Percentiles rank a stretch among this genome's conserved stretches.
phyloP scores from a whole-genome alignment of 2,329 filamentous ascomycete species.

The Fusarium nisikadoi region DNA sequence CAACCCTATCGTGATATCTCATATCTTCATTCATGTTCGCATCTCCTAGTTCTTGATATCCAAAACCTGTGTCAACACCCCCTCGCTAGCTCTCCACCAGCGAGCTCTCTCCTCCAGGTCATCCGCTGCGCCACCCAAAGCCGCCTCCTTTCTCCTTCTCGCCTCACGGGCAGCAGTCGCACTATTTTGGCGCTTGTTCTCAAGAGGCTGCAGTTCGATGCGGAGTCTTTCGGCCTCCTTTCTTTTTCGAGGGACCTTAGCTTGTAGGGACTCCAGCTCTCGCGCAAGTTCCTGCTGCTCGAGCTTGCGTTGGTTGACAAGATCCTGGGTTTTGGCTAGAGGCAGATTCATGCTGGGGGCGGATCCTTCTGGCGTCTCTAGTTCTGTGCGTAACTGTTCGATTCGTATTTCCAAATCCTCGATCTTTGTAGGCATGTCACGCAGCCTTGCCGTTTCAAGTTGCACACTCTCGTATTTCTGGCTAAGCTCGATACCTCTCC shows the following conservation, averaged over 20 bases:
- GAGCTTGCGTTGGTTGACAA: constrained; percentile 62
- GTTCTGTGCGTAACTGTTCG: constrained; percentile 55
- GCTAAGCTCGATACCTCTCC: constrained; percentile 67
- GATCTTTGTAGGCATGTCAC: constrained; percentile 63
- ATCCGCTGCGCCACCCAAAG: constrained; percentile 73
- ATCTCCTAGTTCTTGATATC: constrained; percentile 59
- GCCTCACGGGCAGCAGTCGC: constrained; percentile 77
- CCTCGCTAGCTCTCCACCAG: constrained; percentile 79
- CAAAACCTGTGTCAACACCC: constrained; percentile 70
- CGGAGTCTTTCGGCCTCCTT: constrained; percentile 74
- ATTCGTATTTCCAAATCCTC: constrained; percentile 61
- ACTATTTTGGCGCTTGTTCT: constrained; percentile 72
- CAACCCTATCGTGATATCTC: background rate
- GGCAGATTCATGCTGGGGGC: constrained; percentile 65
- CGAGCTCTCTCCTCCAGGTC: constrained; percentile 80
- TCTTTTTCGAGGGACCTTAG: constrained; percentile 71
- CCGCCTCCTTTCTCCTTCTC: constrained; percentile 72
- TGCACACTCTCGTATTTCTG: constrained; percentile 62
- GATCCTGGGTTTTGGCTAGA: constrained; percentile 64
- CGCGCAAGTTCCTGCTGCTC: constrained; percentile 68
- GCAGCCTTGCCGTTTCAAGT: constrained; percentile 59
- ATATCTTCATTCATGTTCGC: background rate
- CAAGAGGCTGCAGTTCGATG: constrained; percentile 74
- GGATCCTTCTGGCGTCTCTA: constrained; percentile 46
- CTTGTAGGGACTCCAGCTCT: constrained; percentile 71